phyloP scores from a whole-genome alignment of 2,329 filamentous ascomycete genomes.

The Leptosphaerulina australis region DNA sequence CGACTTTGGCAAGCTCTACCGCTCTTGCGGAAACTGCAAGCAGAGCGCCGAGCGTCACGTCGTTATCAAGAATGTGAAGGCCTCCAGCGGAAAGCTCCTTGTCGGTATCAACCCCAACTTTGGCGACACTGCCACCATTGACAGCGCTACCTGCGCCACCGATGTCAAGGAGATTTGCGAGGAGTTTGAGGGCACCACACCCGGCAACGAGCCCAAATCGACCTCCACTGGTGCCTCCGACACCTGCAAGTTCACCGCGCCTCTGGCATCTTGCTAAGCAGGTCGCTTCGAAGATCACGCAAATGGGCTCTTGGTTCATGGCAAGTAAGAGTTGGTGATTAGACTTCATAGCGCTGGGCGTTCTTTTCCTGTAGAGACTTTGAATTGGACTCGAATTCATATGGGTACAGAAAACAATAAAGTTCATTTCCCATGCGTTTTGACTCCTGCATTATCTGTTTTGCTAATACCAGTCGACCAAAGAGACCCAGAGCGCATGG shows the following conservation, averaged over 20 bases:
- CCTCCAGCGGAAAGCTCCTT: constrained; percentile 49
- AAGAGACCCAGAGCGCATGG: no score
- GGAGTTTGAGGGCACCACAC: constrained; percentile 30
- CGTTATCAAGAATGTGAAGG: constrained; percentile 51
- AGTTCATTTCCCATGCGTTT: background rate
- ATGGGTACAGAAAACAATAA: constrained; percentile 2
- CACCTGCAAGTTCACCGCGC: constrained; percentile 28
- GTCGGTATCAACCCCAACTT: constrained; percentile 59
- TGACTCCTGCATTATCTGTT: background rate
- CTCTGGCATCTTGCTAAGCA: constrained; percentile 31
- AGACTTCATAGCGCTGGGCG: constrained; percentile 18
- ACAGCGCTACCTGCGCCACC: constrained; percentile 26
- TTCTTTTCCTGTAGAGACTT: constrained; percentile 28
- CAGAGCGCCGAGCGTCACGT: constrained; percentile 52
- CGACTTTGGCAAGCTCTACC: constrained; percentile 51
- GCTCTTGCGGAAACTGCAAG: constrained; percentile 55
- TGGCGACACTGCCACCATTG: constrained; percentile 53
- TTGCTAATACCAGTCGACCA: no score
- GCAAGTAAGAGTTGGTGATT: constrained; percentile 3
- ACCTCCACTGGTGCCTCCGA: constrained; percentile 19
- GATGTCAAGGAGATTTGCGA: constrained; percentile 29
- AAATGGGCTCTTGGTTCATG: background rate
- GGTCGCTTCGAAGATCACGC: background rate
- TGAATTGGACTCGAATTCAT: constrained; percentile 3
- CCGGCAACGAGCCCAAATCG: constrained; percentile 27